These are phyloP conservation scores for Filobasidium floriforme DNA, from an alignment of 768 basidiomycete genomes.

Conservation along the genomic window DNA sequence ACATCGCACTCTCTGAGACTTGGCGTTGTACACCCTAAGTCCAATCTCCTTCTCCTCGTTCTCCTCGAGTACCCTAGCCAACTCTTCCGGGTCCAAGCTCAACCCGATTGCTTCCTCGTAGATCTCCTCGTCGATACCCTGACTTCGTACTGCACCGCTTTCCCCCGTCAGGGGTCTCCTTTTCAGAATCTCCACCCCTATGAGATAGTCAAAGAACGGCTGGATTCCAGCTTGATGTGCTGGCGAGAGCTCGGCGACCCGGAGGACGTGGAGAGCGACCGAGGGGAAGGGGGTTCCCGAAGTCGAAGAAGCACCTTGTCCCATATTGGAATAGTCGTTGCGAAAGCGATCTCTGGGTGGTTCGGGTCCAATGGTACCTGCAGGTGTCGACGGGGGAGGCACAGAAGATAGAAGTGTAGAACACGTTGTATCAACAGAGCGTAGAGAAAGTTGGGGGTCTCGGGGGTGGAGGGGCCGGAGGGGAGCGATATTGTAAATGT, in stretches of 20 bases:
- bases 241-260: slow-evolving; percentile 81
- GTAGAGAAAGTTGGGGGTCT: too few relatives aligned
- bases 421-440: too few relatives aligned
- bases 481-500: too few relatives aligned
- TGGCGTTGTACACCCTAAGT: slow-evolving; percentile 42
- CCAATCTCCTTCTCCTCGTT: slow-evolving; percentile 37
- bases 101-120: slow-evolving; percentile 21
- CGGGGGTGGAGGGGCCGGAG: too few relatives aligned
- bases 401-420: too few relatives aligned
- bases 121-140: slow-evolving; percentile 5
- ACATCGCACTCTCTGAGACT: slow-evolving; percentile 41
- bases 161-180: not conserved
- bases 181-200: slow-evolving; percentile 60
- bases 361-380: too few relatives aligned
- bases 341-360: too few relatives aligned
- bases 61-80: slow-evolving; percentile 35
- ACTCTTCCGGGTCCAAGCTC: slow-evolving; percentile 28
- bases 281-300: slow-evolving; percentile 32
- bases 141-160: not conserved
- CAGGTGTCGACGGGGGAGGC: too few relatives aligned
- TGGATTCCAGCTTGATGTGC: slow-evolving; percentile 76
- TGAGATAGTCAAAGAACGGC: slow-evolving; percentile 94
- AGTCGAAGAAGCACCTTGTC: slow-evolving; percentile 34
- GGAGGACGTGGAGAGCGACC: slow-evolving; percentile 64
- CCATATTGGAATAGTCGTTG: slow-evolving; percentile 25